These are phyloP conservation scores for Pyrenochaeta sp. DNA, from an alignment of 2,329 filamentous ascomycete genomes.

Conservation along the genomic window DNA sequence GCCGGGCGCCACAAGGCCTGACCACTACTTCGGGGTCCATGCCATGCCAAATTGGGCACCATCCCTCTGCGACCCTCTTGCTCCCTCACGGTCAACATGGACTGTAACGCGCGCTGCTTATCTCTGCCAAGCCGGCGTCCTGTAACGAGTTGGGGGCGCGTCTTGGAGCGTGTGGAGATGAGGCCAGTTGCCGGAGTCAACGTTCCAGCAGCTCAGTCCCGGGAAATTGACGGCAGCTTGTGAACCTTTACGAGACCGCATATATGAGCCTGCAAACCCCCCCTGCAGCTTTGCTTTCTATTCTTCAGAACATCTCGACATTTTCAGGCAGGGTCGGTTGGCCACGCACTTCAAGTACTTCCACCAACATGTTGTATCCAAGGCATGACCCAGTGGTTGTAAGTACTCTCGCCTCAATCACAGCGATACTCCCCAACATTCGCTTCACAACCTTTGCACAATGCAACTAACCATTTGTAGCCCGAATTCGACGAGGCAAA, in stretches of 20 bases:
- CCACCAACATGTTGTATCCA: conserved; percentile 16
- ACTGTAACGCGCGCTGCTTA: conserved; percentile 28
- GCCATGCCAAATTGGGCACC: conserved; percentile 15
- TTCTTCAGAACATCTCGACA: conserved; percentile 4
- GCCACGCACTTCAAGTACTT: background rate
- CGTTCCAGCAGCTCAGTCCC: conserved; percentile 11
- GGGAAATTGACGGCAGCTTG: conserved; percentile 17
- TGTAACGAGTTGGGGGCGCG: conserved; percentile 27
- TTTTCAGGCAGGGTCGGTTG: conserved; percentile 7
- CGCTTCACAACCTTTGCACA: background rate
- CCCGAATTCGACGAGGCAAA: conserved; percentile 52
- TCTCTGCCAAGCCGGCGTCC: conserved; percentile 41
- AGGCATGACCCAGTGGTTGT: conserved; percentile 23
- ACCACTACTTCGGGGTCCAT: conserved; percentile 11
- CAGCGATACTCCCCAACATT: background rate
- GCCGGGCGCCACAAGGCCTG: too few relatives aligned
- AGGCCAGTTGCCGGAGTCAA: conserved; percentile 16
- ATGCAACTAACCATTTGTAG: conserved; percentile 20
- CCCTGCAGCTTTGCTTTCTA: conserved; percentile 19
- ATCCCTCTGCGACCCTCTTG: conserved; percentile 14
- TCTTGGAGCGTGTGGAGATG: conserved; percentile 24
- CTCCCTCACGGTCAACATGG: conserved; percentile 21
- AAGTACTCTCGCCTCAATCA: conserved; percentile 7
- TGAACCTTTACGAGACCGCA: conserved; percentile 6
- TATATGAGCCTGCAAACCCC: conserved; percentile 28